Conservation (phyloP, 208 protist genomes). For the Wallacemonas sp. region DNA sequence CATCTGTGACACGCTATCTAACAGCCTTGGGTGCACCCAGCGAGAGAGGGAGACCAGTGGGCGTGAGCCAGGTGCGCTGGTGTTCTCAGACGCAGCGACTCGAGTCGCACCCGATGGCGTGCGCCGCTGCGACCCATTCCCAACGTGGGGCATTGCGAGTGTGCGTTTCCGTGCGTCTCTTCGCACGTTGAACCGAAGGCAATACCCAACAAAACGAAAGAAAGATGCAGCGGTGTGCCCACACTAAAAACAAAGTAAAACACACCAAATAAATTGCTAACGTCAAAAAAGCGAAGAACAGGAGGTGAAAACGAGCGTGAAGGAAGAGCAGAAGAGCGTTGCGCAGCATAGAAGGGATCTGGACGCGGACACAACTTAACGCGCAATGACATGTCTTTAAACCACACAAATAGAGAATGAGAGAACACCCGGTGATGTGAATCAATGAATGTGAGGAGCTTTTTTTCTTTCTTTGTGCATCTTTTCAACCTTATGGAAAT, state of each 20-base stretch:
- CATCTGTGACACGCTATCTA: conserved; percentile 27
- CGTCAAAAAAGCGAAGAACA: too few species aligned
- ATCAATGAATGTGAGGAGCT: too few species aligned
- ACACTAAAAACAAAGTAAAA: too few species aligned
- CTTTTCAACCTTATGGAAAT: too few species aligned
- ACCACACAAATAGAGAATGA: too few species aligned
- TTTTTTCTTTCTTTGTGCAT: too few species aligned
- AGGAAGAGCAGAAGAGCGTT: neutral
- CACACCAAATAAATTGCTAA: too few species aligned
- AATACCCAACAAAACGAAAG: neutral
- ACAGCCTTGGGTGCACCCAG: conserved; percentile 26
- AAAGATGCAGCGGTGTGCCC: too few species aligned
- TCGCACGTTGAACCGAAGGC: neutral
- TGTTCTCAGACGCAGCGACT: neutral
- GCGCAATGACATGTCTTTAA: too few species aligned
- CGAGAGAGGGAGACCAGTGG: conserved; percentile 9
- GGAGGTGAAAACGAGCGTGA: neutral
- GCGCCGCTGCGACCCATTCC: neutral
- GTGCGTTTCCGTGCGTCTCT: neutral
- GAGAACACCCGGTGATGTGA: too few species aligned
- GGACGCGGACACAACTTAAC: too few species aligned
- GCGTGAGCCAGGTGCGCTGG: neutral
- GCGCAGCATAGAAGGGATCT: neutral
- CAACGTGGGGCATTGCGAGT: neutral
- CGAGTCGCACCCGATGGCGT: neutral